These are phyloP conservation scores for Cordyceps cicadae DNA, from an alignment of 2,329 filamentous ascomycete species.

Conservation along the genomic window DNA sequence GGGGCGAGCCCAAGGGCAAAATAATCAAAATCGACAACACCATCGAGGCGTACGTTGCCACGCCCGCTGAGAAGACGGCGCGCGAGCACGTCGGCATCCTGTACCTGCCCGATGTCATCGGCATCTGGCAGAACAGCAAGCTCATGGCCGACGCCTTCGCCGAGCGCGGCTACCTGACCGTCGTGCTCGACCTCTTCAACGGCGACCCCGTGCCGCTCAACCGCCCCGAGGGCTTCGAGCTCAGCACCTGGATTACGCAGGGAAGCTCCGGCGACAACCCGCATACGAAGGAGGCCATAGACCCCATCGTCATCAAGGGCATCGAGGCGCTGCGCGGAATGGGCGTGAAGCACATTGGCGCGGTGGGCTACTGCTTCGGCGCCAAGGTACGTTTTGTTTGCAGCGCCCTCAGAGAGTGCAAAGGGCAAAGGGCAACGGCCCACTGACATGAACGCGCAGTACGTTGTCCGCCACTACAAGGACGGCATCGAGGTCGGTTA, in stretches of 20 bases:
- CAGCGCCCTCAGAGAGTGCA: background rate
- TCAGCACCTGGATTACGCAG: conserved; percentile 27
- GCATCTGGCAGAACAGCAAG: conserved; percentile 32
- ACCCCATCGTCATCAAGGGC: conserved; percentile 25
- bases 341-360: conserved; percentile 45
- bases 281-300: conserved; percentile 25
- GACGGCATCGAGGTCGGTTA: conserved; percentile 49
- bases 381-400: conserved; percentile 39
- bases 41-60: conserved; percentile 17
- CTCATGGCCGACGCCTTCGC: conserved; percentile 34
- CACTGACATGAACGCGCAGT: conserved; percentile 32
- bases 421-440: background rate
- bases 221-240: conserved; percentile 20
- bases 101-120: conserved; percentile 30
- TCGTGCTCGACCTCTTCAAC: conserved; percentile 31
- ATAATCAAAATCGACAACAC: conserved; percentile 32
- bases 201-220: conserved; percentile 25
- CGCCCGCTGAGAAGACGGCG: conserved; percentile 16
- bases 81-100: conserved; percentile 25
- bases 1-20: conserved; percentile 40
- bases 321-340: conserved; percentile 49
- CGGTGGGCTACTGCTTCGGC: conserved; percentile 58
- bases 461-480: conserved; percentile 59
- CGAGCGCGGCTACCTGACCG: conserved; percentile 29
- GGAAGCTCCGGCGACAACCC: conserved; percentile 42